Evolutionary conservation across 306 rosid species (phyloP), one percentile per base, ranked within the genome.

Genomic region (Fagus sylvatica): DNA sequence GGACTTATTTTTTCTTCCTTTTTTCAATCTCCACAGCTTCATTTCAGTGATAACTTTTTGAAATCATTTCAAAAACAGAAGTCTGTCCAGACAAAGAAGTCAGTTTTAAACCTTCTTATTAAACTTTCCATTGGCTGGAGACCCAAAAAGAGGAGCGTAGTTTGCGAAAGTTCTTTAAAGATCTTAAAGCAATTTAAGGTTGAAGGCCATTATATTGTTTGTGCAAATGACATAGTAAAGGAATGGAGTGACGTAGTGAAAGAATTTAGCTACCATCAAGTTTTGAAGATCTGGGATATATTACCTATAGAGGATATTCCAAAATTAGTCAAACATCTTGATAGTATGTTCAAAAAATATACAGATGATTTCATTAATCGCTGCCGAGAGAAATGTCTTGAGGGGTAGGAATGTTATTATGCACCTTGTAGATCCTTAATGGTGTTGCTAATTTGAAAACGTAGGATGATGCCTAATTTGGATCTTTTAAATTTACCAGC

Each of bases 121-220:
- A 89, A 79, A 69, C 91, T 93, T 76, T 80, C 98, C 5, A 7
- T 53, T 53, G 96, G 98, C 3, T 89, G 98, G 96, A 90, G 96
- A 82, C 94, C 96, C 0, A 90, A 86, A 74, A 79, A 76, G 73
- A 72, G 60, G 4, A 85, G 66, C 49, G 71, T 79, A 43, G 75
- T 36, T 68, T 76, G 81, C 83, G 86, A 85, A 34, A 76, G 82
- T 72, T 89, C 96, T 39, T 75, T 85, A 4, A 40, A 75, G 30
- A 83, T 93, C 39, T 76, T 86, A 80, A 86, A 86, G 81, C 81
- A 87, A 66, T 86, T 81, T 81, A 93, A 89, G 82, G 91, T 93
- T 34, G 91, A 79, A 81, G 73, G 80, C 12, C 78, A 85, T 7
- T 90, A 68, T 66, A 81, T 90, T 67, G 62, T 90, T 51, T 80